Conservation (phyloP, 495 filamentous ascomycete genomes). For the Penicillium flavigenum region DNA sequence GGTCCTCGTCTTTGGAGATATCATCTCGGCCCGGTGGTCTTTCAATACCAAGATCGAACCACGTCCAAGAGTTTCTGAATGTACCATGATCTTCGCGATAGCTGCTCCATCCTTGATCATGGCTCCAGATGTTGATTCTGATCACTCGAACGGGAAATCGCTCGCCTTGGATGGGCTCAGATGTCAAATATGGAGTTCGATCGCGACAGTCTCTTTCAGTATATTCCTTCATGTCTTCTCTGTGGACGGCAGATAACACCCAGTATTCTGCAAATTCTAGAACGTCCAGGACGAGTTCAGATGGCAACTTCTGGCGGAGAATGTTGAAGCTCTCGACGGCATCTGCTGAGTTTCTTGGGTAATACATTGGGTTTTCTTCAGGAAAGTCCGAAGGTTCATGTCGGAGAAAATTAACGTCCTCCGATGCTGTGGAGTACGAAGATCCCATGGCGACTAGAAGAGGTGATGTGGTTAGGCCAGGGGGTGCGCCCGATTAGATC, state of each 20-base stretch:
- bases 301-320: slow-evolving; percentile 1
- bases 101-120: slow-evolving; percentile 58
- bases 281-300: slow-evolving; percentile 10
- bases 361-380: background rate
- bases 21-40: slow-evolving; percentile 28
- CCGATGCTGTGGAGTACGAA: background rate
- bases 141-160: slow-evolving; percentile 43
- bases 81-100: slow-evolving; percentile 27
- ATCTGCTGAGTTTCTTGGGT: slow-evolving; percentile 2
- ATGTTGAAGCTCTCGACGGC: background rate
- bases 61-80: slow-evolving; percentile 52
- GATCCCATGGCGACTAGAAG: background rate
- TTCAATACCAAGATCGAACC: slow-evolving; percentile 60
- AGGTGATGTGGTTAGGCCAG: background rate
- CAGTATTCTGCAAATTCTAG: slow-evolving; percentile 8
- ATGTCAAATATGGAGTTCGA: slow-evolving; percentile 3
- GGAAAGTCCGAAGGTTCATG: background rate
- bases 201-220: background rate
- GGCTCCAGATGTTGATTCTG: slow-evolving; percentile 53
- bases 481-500: background rate
- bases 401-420: background rate
- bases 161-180: background rate
- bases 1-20: background rate
- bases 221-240: background rate
- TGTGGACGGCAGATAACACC: background rate